Conservation (phyloP, 148 eudicot genomes). For the Vaccinium darrowii region DNA sequence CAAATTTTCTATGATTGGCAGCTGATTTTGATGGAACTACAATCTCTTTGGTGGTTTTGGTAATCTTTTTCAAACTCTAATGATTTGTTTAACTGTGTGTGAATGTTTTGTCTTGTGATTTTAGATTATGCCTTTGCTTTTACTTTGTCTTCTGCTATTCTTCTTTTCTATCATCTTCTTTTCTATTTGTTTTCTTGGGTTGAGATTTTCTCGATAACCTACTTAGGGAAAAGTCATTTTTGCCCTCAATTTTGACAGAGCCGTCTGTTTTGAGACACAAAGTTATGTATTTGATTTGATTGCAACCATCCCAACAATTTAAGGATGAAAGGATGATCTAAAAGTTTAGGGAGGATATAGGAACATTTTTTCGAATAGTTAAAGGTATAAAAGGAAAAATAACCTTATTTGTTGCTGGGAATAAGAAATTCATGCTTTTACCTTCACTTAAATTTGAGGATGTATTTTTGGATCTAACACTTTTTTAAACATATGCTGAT, state of each 20-base stretch:
- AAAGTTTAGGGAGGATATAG: not conserved
- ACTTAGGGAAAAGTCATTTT: not conserved
- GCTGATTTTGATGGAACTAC: not conserved
- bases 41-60: not conserved
- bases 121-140: not conserved
- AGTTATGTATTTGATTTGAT: not conserved
- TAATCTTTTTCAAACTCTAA: not conserved
- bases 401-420: not conserved
- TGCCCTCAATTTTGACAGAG: not conserved
- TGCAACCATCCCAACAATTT: not conserved
- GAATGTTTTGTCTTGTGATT: not conserved
- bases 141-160: slow-evolving; percentile 3
- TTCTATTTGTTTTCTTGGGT: not conserved
- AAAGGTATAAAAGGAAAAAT: not conserved
- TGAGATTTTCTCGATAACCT: not conserved
- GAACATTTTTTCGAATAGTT: not conserved
- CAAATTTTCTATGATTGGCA: not conserved
- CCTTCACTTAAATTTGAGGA: not conserved
- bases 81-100: not conserved
- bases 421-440: not conserved
- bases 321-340: not conserved
- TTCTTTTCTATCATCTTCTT: not conserved
- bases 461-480: not conserved
- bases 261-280: not conserved
- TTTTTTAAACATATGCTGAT: slow-evolving; percentile 12